Evolutionary conservation across 495 filamentous ascomycete genomes (phyloP).

Genomic region (Penicillium macrosclerotiorum): DNA sequence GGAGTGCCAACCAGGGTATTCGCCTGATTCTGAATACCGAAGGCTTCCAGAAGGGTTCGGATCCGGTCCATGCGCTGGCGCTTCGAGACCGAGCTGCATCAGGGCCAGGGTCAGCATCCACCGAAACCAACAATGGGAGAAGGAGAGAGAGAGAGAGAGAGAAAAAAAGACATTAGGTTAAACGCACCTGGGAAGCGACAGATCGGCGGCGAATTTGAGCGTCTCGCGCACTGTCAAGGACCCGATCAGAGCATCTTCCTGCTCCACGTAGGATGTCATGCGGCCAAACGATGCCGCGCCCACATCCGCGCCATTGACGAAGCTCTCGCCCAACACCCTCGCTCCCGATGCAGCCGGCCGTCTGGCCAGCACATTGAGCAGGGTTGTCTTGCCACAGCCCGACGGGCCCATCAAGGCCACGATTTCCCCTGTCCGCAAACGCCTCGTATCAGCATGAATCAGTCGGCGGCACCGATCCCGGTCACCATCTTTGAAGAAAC

Average conservation of each 20-base stretch:
- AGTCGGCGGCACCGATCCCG: too few relatives aligned
- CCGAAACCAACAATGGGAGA: background rate
- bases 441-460: conserved; percentile 6
- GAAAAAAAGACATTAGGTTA: conserved; percentile 10
- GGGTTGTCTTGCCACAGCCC: conserved; percentile 74
- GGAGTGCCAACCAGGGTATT: conserved; percentile 73
- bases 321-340: conserved; percentile 46
- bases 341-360: conserved; percentile 48
- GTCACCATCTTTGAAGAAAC: too few relatives aligned
- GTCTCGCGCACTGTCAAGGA: conserved; percentile 76
- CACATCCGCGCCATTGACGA: conserved; percentile 54
- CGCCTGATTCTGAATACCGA: conserved; percentile 62
- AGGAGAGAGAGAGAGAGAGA: background rate
- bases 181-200: conserved; percentile 60
- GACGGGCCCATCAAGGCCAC: conserved; percentile 76
- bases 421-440: conserved; percentile 66
- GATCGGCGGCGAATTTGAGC: conserved; percentile 62
- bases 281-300: conserved; percentile 33
- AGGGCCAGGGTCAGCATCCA: background rate
- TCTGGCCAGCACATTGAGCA: conserved; percentile 71
- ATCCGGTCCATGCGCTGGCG: conserved; percentile 53
- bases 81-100: conserved; percentile 37
- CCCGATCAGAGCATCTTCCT: conserved; percentile 79
- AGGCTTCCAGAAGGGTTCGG: conserved; percentile 54
- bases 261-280: conserved; percentile 74